Percentiles rank a stretch among this genome's conserved stretches.
Conservation (phyloP, 495 filamentous ascomycete genomes). For the Margaritispora aquatica region DNA sequence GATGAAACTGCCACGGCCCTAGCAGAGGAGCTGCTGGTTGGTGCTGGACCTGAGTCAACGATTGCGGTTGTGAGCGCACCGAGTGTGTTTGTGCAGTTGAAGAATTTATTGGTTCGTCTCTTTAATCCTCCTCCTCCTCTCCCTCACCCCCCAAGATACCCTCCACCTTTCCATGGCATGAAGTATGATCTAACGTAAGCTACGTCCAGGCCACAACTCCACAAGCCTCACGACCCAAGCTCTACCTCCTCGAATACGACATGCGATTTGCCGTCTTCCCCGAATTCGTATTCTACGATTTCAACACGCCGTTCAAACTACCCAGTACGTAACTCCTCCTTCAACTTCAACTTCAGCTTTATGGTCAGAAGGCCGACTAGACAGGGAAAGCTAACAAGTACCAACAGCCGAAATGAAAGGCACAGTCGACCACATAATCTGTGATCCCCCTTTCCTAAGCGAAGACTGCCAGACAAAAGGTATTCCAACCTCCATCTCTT, state of each 20-base stretch:
- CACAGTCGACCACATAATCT: constrained; percentile 57
- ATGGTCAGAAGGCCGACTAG: too few relatives aligned
- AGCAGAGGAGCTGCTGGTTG: constrained; percentile 56
- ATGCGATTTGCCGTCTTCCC: constrained; percentile 61
- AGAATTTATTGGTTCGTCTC: constrained; percentile 49
- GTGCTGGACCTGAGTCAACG: constrained; percentile 40
- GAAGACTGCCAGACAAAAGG: constrained; percentile 78
- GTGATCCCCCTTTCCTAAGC: constrained; percentile 72
- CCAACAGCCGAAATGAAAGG: constrained; percentile 49
- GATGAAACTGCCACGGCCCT: constrained; percentile 58
- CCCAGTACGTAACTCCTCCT: constrained; percentile 36
- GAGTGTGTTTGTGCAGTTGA: constrained; percentile 68
- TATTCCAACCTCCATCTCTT: constrained; percentile 19
- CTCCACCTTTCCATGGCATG: too few relatives aligned
- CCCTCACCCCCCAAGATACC: constrained; percentile 37
- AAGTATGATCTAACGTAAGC: background rate
- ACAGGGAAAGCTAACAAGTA: constrained; percentile 2
- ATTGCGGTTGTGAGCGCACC: constrained; percentile 70
- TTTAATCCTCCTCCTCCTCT: background rate
- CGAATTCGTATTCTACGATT: constrained; percentile 71
- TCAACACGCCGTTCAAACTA: constrained; percentile 54
- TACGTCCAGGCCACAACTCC: background rate
- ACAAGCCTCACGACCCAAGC: constrained; percentile 30
- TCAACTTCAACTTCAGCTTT: too few relatives aligned
- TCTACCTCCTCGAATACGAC: constrained; percentile 66